Evolutionary conservation across 1,284 basidiomycete genomes (phyloP).

Genomic region (Boletus mariae): DNA sequence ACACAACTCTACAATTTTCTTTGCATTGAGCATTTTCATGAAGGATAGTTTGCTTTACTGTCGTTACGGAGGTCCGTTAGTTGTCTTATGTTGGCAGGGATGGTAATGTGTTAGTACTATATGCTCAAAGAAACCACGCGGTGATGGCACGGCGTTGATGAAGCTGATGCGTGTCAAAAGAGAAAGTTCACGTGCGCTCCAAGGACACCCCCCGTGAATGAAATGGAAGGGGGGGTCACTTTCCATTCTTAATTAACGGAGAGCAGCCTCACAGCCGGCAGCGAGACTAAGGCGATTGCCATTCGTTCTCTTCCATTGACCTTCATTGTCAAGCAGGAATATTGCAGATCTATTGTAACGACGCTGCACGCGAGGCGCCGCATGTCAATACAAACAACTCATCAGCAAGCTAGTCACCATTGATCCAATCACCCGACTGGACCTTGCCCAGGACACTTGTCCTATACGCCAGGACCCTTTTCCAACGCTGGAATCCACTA

Average conservation of each 20-base stretch:
- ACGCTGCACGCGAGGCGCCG: slow-evolving; percentile 24
- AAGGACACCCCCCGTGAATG: slow-evolving; percentile 5
- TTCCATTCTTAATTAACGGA: slow-evolving; percentile 25
- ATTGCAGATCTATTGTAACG: slow-evolving; percentile 15
- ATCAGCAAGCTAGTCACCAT: slow-evolving; percentile 48
- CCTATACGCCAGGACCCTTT: slow-evolving; percentile 42
- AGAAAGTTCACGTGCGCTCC: neutral
- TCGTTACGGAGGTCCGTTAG: slow-evolving; percentile 16
- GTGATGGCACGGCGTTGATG: slow-evolving; percentile 6
- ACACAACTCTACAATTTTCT: slow-evolving; percentile 21
- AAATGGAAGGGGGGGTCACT: slow-evolving; percentile 28
- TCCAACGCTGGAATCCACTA: slow-evolving; percentile 46
- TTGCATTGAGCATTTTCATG: slow-evolving; percentile 31
- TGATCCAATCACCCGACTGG: slow-evolving; percentile 61
- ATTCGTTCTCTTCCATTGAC: slow-evolving; percentile 20
- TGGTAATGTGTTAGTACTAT: slow-evolving; percentile 15
- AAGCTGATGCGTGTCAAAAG: slow-evolving; percentile 7
- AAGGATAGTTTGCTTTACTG: slow-evolving; percentile 22
- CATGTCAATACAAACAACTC: slow-evolving; percentile 30
- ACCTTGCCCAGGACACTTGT: slow-evolving; percentile 54
- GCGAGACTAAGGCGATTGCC: slow-evolving; percentile 24
- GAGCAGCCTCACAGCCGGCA: slow-evolving; percentile 29
- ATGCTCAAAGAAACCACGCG: slow-evolving; percentile 1
- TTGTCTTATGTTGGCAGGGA: slow-evolving; percentile 6
- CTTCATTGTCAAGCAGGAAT: slow-evolving; percentile 18